Base-by-base conservation (phyloP, 805 yeast genomes). In the Ogataea kodamae region DNA sequence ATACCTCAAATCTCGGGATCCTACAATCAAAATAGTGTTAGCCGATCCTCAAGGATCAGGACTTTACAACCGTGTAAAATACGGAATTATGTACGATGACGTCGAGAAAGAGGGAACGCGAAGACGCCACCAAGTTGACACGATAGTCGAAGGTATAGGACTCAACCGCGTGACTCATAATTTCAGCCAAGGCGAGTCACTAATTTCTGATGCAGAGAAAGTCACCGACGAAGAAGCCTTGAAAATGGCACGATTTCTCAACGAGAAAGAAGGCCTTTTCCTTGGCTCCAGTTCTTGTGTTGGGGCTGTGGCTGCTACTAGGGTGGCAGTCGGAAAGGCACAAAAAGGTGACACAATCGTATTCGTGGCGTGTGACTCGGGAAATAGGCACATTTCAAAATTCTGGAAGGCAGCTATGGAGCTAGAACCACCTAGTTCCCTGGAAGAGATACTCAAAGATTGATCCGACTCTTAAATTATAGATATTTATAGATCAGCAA, bases 41-140 rank as follows among this genome's bases (percentile, higher is more conserved):
- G 96, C 97, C 0, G 98, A 90, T 58, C 97, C 97, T 1, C 97
- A 87, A 51, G 98, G 98, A 0, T 80, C 92, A 10, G 98, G 98
- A 0, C 72, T 92, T 43, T 84, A 71, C 52, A 87, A 90, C 61
- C 65, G 95, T 40, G 75, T 90, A 32, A 85, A 85, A 50, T 77
- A 64, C 51, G 97, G 97, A 2, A 97, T 90, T 3, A 88, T 92
- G 97, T 90, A 86, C 57, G 95, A 89, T 49, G 45, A 68, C 2
- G 88, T 76, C 6, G 98, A 90, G 58, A 79, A 73, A 45, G 98
- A 90, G 61, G 98, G 98, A 1, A 84, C 92, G 0, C 68, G 97
- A 48, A 71, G 97, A 53, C 67, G 98, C 47, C 97, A 92, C 57
- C 98, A 90, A 60, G 97, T 90, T 2, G 98, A 90, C 57, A 92